Percentiles rank a stretch among this genome's conserved stretches.
Evolutionary conservation across 2,329 filamentous ascomycete genomes (phyloP).

Genomic region (Aspergillus sp.): DNA sequence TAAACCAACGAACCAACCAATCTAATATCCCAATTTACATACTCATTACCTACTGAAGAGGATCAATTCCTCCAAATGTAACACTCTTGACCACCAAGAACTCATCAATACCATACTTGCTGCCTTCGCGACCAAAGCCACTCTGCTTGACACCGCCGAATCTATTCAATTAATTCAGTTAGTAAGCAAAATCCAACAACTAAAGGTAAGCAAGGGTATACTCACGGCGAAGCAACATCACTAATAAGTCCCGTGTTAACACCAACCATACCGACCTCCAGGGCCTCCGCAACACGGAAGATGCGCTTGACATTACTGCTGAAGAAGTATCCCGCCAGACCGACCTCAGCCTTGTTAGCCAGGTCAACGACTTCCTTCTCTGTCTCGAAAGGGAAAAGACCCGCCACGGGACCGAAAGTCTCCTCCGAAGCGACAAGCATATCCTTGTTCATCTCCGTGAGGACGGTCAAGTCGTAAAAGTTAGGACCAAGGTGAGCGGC

Average conservation of each 20-base stretch:
- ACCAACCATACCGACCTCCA: slow-evolving; percentile 54
- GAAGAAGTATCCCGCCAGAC: slow-evolving; percentile 93
- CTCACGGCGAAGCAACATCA: slow-evolving; percentile 54
- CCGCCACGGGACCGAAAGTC: slow-evolving; percentile 93
- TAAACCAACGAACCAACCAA: not conserved
- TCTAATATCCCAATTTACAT: not conserved
- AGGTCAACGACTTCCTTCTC: slow-evolving; percentile 84
- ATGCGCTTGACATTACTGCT: slow-evolving; percentile 61
- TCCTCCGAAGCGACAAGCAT: slow-evolving; percentile 88
- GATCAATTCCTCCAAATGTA: slow-evolving; percentile 63
- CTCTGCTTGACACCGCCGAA: slow-evolving; percentile 84
- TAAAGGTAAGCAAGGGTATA: slow-evolving; percentile 9
- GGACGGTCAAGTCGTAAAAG: slow-evolving; percentile 88
- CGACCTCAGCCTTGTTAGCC: slow-evolving; percentile 81
- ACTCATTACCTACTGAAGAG: slow-evolving; percentile 48
- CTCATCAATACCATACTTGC: slow-evolving; percentile 74
- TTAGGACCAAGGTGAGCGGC: slow-evolving; percentile 74
- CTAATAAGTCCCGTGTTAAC: slow-evolving; percentile 72
- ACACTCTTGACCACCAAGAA: slow-evolving; percentile 74
- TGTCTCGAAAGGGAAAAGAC: slow-evolving; percentile 81
- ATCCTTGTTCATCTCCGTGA: slow-evolving; percentile 79
- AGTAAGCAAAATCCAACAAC: no score
- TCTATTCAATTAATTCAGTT: slow-evolving; percentile 23
- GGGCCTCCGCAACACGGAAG: slow-evolving; percentile 62
- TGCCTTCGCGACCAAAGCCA: slow-evolving; percentile 78